phyloP scores from a whole-genome alignment of 345 rosid species.

The Salix udensis region DNA sequence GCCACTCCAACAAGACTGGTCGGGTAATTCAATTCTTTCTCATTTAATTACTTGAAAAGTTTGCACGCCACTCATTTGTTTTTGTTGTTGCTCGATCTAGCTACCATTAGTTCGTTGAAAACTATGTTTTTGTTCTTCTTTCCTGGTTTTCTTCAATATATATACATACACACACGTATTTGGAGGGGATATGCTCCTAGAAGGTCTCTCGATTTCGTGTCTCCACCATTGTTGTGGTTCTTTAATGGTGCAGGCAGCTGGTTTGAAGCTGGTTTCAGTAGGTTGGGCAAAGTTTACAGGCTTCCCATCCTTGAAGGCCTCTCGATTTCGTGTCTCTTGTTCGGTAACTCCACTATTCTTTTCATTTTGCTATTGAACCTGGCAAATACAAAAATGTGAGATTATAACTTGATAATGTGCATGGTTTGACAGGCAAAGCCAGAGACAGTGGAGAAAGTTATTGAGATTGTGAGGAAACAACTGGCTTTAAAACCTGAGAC shows the following conservation, averaged over 20 bases:
- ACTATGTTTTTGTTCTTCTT: background rate
- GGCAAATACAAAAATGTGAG: background rate
- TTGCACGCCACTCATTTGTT: background rate
- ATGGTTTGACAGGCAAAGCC: conserved; percentile 23
- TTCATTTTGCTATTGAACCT: background rate
- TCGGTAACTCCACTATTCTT: conserved; percentile 1
- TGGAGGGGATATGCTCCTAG: no score
- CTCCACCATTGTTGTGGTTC: background rate
- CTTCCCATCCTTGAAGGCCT: conserved; percentile 24
- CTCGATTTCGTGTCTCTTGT: conserved; percentile 18
- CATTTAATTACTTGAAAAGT: background rate
- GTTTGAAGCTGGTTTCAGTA: conserved; percentile 24
- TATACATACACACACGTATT: no score
- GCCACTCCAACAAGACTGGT: background rate
- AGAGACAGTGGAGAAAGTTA: conserved; percentile 26
- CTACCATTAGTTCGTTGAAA: background rate
- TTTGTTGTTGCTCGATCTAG: background rate
- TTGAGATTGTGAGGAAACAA: conserved; percentile 23
- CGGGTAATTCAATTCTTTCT: background rate
- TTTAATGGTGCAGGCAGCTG: conserved; percentile 17
- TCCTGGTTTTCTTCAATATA: background rate
- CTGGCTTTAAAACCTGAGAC: conserved; percentile 15
- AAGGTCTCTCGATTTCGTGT: no score
- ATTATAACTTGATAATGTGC: background rate
- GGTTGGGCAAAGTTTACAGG: conserved; percentile 23